Percentiles rank a stretch among this genome's conserved stretches.
phyloP scores from a whole-genome alignment of 129 eudicot species.

The Mikania micrantha region DNA sequence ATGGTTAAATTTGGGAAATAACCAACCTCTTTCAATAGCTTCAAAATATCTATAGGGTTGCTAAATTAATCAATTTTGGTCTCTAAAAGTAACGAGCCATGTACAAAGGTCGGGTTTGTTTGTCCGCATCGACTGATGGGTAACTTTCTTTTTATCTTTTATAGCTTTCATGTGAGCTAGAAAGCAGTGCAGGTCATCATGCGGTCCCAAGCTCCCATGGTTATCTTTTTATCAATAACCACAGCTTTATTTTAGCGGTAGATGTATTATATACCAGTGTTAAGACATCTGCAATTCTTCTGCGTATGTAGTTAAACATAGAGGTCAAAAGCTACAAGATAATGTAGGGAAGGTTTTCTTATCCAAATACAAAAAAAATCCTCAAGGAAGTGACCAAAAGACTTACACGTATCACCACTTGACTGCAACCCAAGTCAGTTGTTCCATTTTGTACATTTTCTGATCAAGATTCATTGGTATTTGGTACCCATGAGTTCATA shows the following conservation, averaged over 20 bases:
- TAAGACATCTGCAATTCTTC: background rate
- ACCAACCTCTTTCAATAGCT: too few relatives aligned
- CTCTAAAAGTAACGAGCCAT: too few relatives aligned
- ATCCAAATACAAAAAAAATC: constrained; percentile 16
- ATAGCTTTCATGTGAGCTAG: background rate
- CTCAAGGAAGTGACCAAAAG: constrained; percentile 17
- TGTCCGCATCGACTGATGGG: background rate
- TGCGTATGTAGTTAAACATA: background rate
- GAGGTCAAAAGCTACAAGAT: constrained; percentile 16
- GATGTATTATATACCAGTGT: background rate
- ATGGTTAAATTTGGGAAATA: too few relatives aligned
- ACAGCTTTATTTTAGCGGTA: background rate
- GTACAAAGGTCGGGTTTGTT: too few relatives aligned
- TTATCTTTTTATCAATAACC: background rate
- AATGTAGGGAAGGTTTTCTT: constrained; percentile 28
- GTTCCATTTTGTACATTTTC: constrained; percentile 19
- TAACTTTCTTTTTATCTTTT: background rate
- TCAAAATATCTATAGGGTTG: too few relatives aligned
- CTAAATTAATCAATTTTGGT: too few relatives aligned
- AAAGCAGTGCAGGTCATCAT: too few relatives aligned
- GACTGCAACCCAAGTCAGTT: constrained; percentile 29
- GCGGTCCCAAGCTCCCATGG: background rate
- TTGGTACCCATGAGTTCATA: constrained; percentile 14
- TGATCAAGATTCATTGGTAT: constrained; percentile 24
- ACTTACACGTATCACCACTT: constrained; percentile 24